phyloP scores from a whole-genome alignment of 495 filamentous ascomycete genomes.

The Aspergillus hancockii region DNA sequence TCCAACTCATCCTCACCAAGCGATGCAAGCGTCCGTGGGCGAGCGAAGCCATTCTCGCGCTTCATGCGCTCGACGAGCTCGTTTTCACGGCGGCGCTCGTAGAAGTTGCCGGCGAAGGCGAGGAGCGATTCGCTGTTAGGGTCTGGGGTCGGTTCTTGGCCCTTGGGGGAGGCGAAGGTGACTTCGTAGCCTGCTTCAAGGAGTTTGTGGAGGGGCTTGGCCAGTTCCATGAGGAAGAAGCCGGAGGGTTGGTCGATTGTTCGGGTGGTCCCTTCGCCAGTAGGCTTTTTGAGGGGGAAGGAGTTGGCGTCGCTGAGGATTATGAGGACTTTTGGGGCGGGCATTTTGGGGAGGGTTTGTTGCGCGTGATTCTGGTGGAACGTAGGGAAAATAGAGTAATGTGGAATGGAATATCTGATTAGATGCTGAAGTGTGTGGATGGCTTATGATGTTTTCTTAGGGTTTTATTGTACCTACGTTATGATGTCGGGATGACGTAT shows the following conservation, averaged over 20 bases:
- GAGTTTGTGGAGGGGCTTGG: conserved; percentile 39
- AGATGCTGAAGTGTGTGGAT: too few relatives aligned
- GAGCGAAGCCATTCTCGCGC: conserved; percentile 29
- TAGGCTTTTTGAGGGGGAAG: conserved; percentile 36
- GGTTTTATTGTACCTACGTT: background rate
- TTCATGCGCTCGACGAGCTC: conserved; percentile 41
- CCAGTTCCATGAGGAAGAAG: conserved; percentile 48
- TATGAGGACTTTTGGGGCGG: conserved; percentile 45
- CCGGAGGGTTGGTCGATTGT: conserved; percentile 38
- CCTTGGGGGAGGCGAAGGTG: conserved; percentile 40
- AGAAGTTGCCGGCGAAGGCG: conserved; percentile 42
- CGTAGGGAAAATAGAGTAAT: too few relatives aligned
- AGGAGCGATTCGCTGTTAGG: conserved; percentile 37
- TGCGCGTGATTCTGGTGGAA: too few relatives aligned
- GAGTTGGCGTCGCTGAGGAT: conserved; percentile 41
- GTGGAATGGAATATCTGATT: conserved; percentile 7
- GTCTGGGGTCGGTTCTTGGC: conserved; percentile 34
- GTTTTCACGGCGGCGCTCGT: conserved; percentile 39
- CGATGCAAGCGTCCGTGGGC: background rate
- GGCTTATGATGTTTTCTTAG: too few relatives aligned
- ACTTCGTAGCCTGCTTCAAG: conserved; percentile 39
- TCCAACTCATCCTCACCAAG: conserved; percentile 28
- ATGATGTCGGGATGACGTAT: too few relatives aligned
- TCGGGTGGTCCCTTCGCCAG: conserved; percentile 25
- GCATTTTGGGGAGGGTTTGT: too few relatives aligned